Evolutionary conservation across 345 rosid species (phyloP), one percentile per base, ranked within the genome.

Genomic region (Populus pruinosa): DNA sequence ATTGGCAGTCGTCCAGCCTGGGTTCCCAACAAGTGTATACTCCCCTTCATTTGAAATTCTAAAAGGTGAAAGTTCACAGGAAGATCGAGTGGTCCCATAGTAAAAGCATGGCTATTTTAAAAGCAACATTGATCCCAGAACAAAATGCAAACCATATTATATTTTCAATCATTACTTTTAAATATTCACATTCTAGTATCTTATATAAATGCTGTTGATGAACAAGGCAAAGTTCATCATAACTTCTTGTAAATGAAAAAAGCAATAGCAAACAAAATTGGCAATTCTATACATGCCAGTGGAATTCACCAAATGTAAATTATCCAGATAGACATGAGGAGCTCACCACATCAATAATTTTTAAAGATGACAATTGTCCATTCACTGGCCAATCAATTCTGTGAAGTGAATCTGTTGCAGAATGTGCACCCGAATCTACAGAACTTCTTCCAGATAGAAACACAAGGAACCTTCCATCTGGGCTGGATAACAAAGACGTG

Each of bases 361-460:
- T 83, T 78, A 84, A 77, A 73, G 86, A 76, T 73, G 76, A 70
- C 38, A 84, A 71, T 69, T 87, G 80, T 75, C 86, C 84, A 86
- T 89, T 82, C 33, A 81, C 80, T 29, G 91, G 91, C 99, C 99
- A 93, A 41, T 87, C 90, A 80, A 95, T 87, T 81, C 81, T 88
- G 83, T 92, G 91, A 79, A 93, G 93, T 61, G 98, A 92, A 72
- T 89, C 86, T 53, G 98, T 93, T 70, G 88, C 90, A 35, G 73
- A 68, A 85, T 92, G 97, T 1, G 88, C 91, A 53, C 98, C 98
- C 39, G 93, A 87, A 78, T 92, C 94, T 76, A 92, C 97, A 74
- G 97, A 85, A 72, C 83, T 85, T 84, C 87, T 89, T 69, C 89
- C 89, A 70, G 98, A 93, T 77, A 89, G 27, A 83, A 92, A 95